Evolutionary conservation across 2,329 filamentous ascomycete species (phyloP), one percentile per base, ranked within the genome.

Genomic region (Akanthomyces muscarius): DNA sequence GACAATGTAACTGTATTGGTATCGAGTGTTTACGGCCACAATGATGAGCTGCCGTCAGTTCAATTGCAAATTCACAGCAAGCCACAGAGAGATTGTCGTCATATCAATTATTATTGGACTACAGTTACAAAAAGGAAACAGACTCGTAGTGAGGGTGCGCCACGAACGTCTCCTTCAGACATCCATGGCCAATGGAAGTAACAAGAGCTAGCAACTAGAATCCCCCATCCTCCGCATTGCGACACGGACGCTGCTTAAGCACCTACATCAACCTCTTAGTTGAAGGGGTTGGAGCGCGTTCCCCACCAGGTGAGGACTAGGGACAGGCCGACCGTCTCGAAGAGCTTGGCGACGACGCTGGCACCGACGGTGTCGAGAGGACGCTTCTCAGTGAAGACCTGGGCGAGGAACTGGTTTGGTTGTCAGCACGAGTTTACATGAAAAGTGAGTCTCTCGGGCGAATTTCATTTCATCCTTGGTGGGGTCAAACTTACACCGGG

Each of bases 241-340:
- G 10, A 23, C 54, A 64, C 42, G 16, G 42, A 56, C 57, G 50
- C 23, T 36, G 42, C 55, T 48, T 60, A 47, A 59, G 51, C 45
- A 42, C 18, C 33, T 41, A 36, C 25, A 58, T 54, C 42, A 8
- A 36, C 25, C 28, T 25, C 62, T 83, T 89, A 93, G 74, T 92
- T 87, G 78, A 97, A 96, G 65, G 92, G 92, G 82, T 92, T 94
- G 80, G 92, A 95, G 75, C 90, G 89, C 73, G 94, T 97, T 73
- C 94, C 94, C 94, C 94, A 98, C 90, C 91, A 98, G 75, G 92
- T 97, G 71, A 98, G 83, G 86, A 98, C 92, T 72, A 97, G 76
- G 67, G 90, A 92, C 64, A 98, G 86, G 67, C 94, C 95, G 65
- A 98, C 86, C 3, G 95, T 97, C 86, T 98, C 95, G 70, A 97